Evolutionary conservation across 345 rosid genomes (phyloP).

Genomic region (Citrus trifoliata): DNA sequence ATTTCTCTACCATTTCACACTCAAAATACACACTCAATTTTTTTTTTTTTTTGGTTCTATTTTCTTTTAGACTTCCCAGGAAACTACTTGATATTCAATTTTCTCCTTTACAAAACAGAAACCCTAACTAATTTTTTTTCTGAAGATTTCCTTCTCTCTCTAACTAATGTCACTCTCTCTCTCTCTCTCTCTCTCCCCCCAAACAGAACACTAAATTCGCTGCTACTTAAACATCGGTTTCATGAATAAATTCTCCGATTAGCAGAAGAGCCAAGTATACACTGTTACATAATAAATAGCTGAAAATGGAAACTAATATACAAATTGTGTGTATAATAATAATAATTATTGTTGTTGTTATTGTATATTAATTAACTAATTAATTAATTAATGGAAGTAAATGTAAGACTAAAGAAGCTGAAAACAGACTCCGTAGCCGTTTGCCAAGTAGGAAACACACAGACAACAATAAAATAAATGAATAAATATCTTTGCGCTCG

Average conservation of each 20-base stretch:
- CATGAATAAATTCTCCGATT: neutral
- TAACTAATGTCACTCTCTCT: neutral
- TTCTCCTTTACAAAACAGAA: neutral
- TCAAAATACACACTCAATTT: neutral
- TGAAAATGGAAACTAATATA: too few relatives aligned
- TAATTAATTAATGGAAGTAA: too few relatives aligned
- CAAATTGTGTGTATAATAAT: too few relatives aligned
- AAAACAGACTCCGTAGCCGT: too few relatives aligned
- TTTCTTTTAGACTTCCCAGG: neutral
- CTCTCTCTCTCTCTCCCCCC: neutral
- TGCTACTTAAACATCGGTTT: neutral
- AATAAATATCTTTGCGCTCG: too few relatives aligned
- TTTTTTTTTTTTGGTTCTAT: neutral
- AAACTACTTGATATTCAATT: neutral
- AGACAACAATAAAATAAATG: too few relatives aligned
- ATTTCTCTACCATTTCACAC: conserved; percentile 25
- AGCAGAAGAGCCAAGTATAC: neutral
- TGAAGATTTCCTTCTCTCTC: neutral
- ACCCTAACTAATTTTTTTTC: neutral
- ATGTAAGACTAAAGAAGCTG: too few relatives aligned
- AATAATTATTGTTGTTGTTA: too few relatives aligned
- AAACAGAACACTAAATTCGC: neutral
- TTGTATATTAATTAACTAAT: too few relatives aligned
- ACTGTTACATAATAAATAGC: too few relatives aligned
- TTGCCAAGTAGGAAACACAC: too few relatives aligned